Evolutionary conservation across 257 asterid genomes (phyloP), one percentile per base, ranked within the genome.

Genomic region (Leonotis leonurus): DNA sequence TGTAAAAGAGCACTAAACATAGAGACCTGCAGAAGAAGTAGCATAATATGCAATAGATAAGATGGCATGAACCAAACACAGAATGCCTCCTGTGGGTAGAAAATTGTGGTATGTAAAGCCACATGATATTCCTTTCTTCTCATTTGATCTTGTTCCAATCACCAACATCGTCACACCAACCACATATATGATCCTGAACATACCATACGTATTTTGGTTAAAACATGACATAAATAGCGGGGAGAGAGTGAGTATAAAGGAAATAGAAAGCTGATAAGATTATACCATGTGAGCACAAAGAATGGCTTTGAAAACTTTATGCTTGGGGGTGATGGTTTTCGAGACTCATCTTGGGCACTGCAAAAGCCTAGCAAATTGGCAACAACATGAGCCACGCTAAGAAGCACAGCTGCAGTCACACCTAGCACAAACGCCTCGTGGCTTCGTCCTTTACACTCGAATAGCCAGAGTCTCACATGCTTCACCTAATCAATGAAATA

Each of bases 361-460:
- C 84, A 80, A 11, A 94, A 89, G 13, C 90, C 97, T 2, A 90
- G 62, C 76, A 90, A 66, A 72, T 81, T 87, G 5, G 87, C 83
- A 27, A 87, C 62, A 51, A 90, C 62, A 67, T 90, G 97, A 39
- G 96, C 93, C 46, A 76, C 29, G 4, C 77, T 63, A 4, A 90
- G 82, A 43, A 90, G 82, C 17, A 70, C 50, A 5, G 83, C 81
- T n/a, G 97, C 97, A 6, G 85, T 81, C 30, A 81, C 54, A 16
- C 95, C 99, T 1, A 86, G 62, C 35, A 89, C 69, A 45, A 64
- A 92, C 0, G 99, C 99, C 5, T 81, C 85, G 50, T 89, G 99
- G 62, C 97, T 92, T 26, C 93, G 95, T 70, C 84, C 81, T 70
- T 92, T 89, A 36, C 99, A 92, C 76, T 92, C 99, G 48, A 89